Evolutionary conservation across 1,139 yeast species (phyloP), one percentile per base, ranked within the genome.

Genomic region (Yamadazyma trypodendri): DNA sequence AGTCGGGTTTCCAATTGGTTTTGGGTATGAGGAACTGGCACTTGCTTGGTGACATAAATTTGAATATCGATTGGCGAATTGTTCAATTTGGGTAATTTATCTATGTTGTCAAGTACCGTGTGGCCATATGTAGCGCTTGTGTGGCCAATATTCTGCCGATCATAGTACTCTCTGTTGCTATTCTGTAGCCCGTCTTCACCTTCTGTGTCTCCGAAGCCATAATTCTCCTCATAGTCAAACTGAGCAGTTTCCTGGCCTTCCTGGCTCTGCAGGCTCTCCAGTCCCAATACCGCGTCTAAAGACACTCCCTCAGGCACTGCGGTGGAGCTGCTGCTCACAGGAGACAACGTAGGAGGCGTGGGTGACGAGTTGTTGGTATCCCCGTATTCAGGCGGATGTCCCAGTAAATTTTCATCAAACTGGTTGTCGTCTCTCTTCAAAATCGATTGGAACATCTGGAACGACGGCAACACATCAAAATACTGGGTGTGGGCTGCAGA

Each of bases 381-480:
- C 3, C 68, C 72, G 44, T 71, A 71, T 2, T 45, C 55, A 1
- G 77, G 77, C 2, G 77, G 77, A 8, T 50, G 44, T 0, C 61
- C 61, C 14, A 57, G 48, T 16, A 63, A 52, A 40, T 66, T 61
- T 42, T 71, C 77, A 37, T 52, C 56, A 41, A 71, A 71, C 46
- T 72, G 76, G 27, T 51, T 50, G 40, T 68, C 72, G 43, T 70
- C 72, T 39, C 82, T 51, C 41, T 72, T 73, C 42, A 79, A 63
- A 40, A 79, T 66, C 20, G 77, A 68, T 46, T 75, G 79, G 48
- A 75, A 78, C 81, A 79, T 77, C 47, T 78, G 83, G 51, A 79
- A 80, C 2, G 84, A 77, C 1, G 85, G 85, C 32, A 79, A 55
- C 3, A 79, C 70, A 49, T 79, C 84, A 46, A 70, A 71, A 47